Base-by-base conservation (phyloP, 768 basidiomycete species). In the Russula foetens region DNA sequence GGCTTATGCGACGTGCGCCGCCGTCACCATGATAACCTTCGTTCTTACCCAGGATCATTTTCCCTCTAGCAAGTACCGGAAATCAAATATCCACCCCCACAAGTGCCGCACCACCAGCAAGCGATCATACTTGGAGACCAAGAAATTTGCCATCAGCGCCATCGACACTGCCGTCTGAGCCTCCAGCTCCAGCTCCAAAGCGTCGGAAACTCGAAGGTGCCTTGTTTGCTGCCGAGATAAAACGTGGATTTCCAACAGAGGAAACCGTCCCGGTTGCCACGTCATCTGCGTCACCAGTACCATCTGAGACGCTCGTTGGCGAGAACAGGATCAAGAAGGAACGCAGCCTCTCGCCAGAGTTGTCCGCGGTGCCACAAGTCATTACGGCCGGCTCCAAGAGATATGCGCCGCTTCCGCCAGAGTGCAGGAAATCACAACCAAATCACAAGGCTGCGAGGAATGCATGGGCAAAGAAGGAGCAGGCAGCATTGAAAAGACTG, bases 301-400 rank as follows among this genome's bases (percentile, higher is more conserved):
- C 57, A 8, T 52, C 57, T 7, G 51, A 58, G 45, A 54, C 59
- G 14, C 39, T 65, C 21, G 63, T 59, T n/a, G 43, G 50, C 17
- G 45, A 59, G 8, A 28, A 24, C 28, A 31, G n/a, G 28, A 35
- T 64, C 17, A 64, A 66, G 56, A 28, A 47, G 8, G 63, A 64
- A 56, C 65, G 55, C 35, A 57, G 47, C 39, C 9, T 38, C 29
- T 60, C 65, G n/a, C 65, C 65, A 14, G 63, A 39, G 11, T 14
- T 63, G 21, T 33, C 28, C n/a, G 4, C 33, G 5, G n/a, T 58
- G 19, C 51, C 28, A 6, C 54, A 45, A 23, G 31, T 43, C 29
- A 54, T 48, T 8, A 64, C 63, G 3, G 50, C 63, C 8, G 65
- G 65, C 15, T 53, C 65, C 23, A 64, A 29, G 43, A 55, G 58